phyloP scores from a whole-genome alignment of 2,329 filamentous ascomycete genomes.

The Pochonia chlamydosporia region DNA sequence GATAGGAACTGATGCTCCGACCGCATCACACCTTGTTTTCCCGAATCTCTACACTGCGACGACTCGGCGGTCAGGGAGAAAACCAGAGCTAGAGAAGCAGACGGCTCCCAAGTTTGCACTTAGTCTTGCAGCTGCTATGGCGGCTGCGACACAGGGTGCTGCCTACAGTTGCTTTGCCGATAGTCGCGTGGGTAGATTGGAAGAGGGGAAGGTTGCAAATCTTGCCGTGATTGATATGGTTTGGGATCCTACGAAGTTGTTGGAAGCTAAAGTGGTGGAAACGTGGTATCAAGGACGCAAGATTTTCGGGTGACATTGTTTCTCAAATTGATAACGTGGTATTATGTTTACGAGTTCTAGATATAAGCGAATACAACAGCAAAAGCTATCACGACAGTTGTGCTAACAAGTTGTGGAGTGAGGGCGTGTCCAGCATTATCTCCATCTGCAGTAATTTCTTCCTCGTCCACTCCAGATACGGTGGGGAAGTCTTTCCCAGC shows the following conservation, averaged over 20 bases:
- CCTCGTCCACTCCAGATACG: too few species aligned
- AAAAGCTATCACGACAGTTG: too few species aligned
- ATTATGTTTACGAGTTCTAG: too few species aligned
- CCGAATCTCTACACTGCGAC: conserved; percentile 51
- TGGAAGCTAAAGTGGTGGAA: conserved; percentile 39
- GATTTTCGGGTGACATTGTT: conserved; percentile 22
- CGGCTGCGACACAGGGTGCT: conserved; percentile 44
- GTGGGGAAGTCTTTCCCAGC: too few species aligned
- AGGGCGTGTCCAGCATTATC: too few species aligned
- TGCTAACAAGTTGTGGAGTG: too few species aligned
- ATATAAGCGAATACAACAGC: too few species aligned
- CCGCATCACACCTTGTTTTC: conserved; percentile 46
- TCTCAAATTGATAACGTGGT: too few species aligned
- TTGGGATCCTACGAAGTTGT: conserved; percentile 41
- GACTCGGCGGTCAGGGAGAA: conserved; percentile 45
- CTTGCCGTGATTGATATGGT: conserved; percentile 41
- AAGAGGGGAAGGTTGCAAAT: conserved; percentile 47
- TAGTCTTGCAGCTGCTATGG: conserved; percentile 43
- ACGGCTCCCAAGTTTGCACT: conserved; percentile 48
- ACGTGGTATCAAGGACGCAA: conserved; percentile 46
- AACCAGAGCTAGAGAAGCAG: conserved; percentile 32
- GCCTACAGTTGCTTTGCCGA: conserved; percentile 49
- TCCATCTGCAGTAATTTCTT: too few species aligned
- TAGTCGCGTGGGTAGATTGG: conserved; percentile 39
- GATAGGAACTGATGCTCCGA: conserved; percentile 51